Percentiles rank a stretch among this genome's conserved stretches.
Evolutionary conservation across 2,329 filamentous ascomycete species (phyloP).

Genomic region (Hypoxylon sp.): DNA sequence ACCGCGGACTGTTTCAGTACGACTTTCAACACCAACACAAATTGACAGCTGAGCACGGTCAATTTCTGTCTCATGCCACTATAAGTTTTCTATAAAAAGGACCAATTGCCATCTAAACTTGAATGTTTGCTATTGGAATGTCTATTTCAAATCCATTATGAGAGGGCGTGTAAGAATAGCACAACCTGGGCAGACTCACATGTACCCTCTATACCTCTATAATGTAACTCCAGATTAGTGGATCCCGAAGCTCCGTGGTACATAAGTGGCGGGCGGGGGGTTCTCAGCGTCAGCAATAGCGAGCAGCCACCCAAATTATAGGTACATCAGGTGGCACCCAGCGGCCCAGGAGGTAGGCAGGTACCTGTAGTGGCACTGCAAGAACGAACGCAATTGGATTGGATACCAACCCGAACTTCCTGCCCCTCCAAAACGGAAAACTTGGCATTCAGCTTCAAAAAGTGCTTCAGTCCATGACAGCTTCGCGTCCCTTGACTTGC

Average conservation of each 20-base stretch:
- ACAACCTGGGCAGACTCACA: not conserved
- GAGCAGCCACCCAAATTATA: not conserved
- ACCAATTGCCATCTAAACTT: slow-evolving; percentile 1
- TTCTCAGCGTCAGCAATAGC: slow-evolving; percentile 19
- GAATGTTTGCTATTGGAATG: not conserved
- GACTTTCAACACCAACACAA: not conserved
- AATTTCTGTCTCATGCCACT: slow-evolving; percentile 1
- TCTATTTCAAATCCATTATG: not conserved
- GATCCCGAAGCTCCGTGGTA: slow-evolving; percentile 11
- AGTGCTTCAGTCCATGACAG: slow-evolving; percentile 24
- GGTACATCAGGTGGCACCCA: not conserved
- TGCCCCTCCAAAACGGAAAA: slow-evolving; percentile 37
- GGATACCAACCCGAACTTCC: slow-evolving; percentile 23
- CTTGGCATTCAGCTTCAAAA: slow-evolving; percentile 41
- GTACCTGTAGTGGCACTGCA: slow-evolving; percentile 17
- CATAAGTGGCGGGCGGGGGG: slow-evolving; percentile 22
- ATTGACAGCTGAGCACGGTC: not conserved
- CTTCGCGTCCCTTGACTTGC: slow-evolving; percentile 17
- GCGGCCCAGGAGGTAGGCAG: not conserved
- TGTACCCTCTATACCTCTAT: not conserved
- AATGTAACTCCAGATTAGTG: slow-evolving; percentile 2
- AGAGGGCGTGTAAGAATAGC: not conserved
- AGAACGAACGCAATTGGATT: slow-evolving; percentile 28
- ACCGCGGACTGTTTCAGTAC: slow-evolving; percentile 24
- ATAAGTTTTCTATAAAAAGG: not conserved